Base-by-base conservation (phyloP, 2,329 filamentous ascomycete species). In the Xylariaceae sp. region DNA sequence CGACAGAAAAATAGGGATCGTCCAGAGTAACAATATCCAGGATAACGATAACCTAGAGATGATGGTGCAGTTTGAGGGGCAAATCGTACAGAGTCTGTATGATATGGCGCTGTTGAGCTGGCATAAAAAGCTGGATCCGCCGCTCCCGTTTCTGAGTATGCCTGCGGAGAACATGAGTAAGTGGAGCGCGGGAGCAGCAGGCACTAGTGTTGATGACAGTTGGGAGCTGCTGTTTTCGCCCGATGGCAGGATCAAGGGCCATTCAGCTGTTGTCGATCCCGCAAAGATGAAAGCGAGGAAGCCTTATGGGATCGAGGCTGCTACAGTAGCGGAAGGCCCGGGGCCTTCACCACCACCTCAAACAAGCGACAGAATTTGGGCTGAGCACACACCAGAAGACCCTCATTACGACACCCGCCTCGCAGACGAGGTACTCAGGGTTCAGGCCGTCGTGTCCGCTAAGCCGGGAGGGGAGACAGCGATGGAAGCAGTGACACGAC, bases 11-110 rank as follows among this genome's bases (percentile, higher is more conserved):
- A 68, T 83, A n/a, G 85, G 75, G 0, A 65, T 85, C 1, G 57
- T 89, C 2, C 81, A 85, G 61, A 88, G 83, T 63, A 88, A 88
- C 58, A 90, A 89, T 52, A 83, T 89, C 34, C 71, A 79, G 59
- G 79, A 87, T 47, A 89, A 88, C 37, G 81, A 85, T 50, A 90
- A 90, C 48, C 44, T 88, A 39, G 85, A 90, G 59, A 88, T 90
- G 85, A 80, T 87, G 74, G 70, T 76, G 3, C 83, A 86, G 39
- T 57, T 88, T 0, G 83, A 89, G 61, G 85, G 85, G 0, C 76
- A 83, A 0, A 84, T 89, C 41, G 84, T 89, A 0, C 82, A 88
- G 51, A 77, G 78, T 1, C 61, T 89, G 16, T 88, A 87, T 55
- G 85, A 90, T 47, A 80, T 81, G 47, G 81, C 82, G 1, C 58